Evolutionary conservation across 306 rosid genomes (phyloP).

Genomic region (Hippophae gyantsensis): DNA sequence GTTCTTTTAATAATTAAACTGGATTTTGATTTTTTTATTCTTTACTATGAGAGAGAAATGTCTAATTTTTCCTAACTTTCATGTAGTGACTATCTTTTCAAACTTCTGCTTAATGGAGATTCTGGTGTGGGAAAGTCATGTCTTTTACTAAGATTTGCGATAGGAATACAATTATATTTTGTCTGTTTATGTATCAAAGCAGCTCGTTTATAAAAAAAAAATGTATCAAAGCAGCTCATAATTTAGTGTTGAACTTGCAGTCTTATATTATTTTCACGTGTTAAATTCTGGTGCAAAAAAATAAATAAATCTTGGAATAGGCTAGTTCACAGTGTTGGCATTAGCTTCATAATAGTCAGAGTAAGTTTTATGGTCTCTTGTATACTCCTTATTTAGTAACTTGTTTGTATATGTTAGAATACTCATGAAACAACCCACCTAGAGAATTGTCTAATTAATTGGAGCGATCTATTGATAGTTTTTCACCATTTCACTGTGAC

Average conservation of each 20-base stretch:
- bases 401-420: too few species aligned
- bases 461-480: not conserved
- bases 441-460: too few species aligned
- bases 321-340: too few species aligned
- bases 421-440: too few species aligned
- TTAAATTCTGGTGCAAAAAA: too few species aligned
- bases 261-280: too few species aligned
- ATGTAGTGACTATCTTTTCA: slow-evolving; percentile 66
- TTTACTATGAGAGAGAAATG: not conserved
- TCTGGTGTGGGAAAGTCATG: slow-evolving; percentile 82
- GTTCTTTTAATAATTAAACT: not conserved
- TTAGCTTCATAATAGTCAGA: too few species aligned
- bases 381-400: too few species aligned
- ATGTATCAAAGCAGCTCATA: not conserved
- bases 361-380: too few species aligned
- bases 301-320: too few species aligned
- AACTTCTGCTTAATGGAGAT: slow-evolving; percentile 73
- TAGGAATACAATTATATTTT: slow-evolving; percentile 16
- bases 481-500: slow-evolving; percentile 9
- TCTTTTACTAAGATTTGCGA: slow-evolving; percentile 77
- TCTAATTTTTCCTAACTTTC: not conserved
- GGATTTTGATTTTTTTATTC: not conserved
- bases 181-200: not conserved
- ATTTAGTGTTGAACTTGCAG: too few species aligned
- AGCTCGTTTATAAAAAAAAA: too few species aligned